Percentiles rank a stretch among this genome's conserved stretches.
Conservation (phyloP, 1,284 basidiomycete genomes). For the Vanrija sp. region DNA sequence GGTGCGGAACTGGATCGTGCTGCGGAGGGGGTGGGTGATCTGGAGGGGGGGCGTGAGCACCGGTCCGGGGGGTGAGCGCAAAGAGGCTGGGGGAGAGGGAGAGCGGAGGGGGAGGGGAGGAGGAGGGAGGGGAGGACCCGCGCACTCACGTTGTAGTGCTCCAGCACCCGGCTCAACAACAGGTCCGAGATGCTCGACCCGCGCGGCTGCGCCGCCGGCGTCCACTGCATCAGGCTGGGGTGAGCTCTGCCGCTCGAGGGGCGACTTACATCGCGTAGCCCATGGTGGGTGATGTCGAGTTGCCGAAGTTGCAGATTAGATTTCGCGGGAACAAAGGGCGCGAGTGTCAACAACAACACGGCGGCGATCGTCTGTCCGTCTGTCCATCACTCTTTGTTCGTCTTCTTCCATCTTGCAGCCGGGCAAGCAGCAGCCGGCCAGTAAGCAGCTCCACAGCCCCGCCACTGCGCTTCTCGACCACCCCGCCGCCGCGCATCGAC, state of each 20-base stretch:
- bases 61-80: neutral
- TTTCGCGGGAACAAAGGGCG: neutral
- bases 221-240: conserved; percentile 42
- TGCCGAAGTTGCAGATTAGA: neutral
- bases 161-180: conserved; percentile 34
- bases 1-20: conserved; percentile 37
- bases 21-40: conserved; percentile 31
- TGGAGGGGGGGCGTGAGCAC: conserved; percentile 1
- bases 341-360: neutral
- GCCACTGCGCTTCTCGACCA: neutral
- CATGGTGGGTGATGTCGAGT: conserved; percentile 15
- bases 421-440: no score
- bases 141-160: conserved; percentile 36
- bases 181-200: conserved; percentile 30
- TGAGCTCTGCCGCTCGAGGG: neutral
- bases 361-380: neutral
- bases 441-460: neutral
- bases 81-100: neutral
- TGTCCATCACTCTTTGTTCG: neutral
- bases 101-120: neutral
- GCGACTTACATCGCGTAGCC: conserved; percentile 31
- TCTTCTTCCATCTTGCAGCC: neutral
- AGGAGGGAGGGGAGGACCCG: neutral
- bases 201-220: conserved; percentile 23
- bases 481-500: neutral